Evolutionary conservation across 495 filamentous ascomycete species (phyloP), one percentile per base, ranked within the genome.

Genomic region (Xylaria acuta): DNA sequence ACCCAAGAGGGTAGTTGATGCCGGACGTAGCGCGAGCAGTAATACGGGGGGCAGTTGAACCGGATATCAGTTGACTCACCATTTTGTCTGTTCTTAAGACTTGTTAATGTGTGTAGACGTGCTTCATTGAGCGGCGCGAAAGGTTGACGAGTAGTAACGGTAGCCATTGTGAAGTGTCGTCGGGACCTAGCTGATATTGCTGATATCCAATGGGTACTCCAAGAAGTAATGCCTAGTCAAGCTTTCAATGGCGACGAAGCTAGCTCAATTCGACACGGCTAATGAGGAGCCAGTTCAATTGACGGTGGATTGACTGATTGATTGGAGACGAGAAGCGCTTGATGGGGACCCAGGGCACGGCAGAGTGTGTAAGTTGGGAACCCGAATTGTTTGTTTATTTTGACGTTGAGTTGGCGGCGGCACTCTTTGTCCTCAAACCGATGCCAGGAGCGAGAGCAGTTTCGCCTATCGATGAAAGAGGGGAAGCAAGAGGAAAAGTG

Each of bases 1-100:
- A 43, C 43, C 5, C 40, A n/a, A 30, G 36, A 41, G 36, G 22
- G 36, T 30, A 20, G 7, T 27, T 25, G 65, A 51, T 70, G 67
- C 41, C 16, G 25, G 16, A 59, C 5, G 43, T 53, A 47, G 47
- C 30, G 43, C 58, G 14, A 1, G 25, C 1, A 18, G 22, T 11
- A 16, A 38, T 18, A 54, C 11, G 22, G 27, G 36, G 11, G 27
- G 47, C 64, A 18, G 22, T 43, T 41, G 49, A 3, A 75, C 20
- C 69, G 45, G 58, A 20, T 47, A 65, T 60, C 34, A 51, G 36
- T 70, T 66, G 54, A 83, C 88, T 80, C 87, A 91, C 88, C 86
- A 84, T 90, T 90, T 75, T 91, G 89, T 75, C 84, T 80, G 72
- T 90, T 91, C 82, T 91, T 91, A 20, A 86, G 72, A 70, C 86